Base-by-base conservation (phyloP, 2,329 filamentous ascomycete species). In the Xylaria sp. region DNA sequence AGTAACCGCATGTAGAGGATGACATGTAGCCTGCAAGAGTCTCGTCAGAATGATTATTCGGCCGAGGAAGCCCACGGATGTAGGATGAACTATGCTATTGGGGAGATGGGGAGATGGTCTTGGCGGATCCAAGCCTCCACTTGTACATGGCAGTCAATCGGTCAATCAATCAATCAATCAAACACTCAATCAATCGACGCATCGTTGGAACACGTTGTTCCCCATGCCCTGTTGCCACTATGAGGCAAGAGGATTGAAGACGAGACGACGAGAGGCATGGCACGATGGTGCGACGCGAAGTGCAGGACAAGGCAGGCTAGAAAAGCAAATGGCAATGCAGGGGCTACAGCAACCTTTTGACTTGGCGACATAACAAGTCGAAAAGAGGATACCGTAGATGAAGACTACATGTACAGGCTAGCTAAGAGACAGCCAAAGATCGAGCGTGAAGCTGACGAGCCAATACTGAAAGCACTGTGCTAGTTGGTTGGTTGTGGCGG, bases 401-500 rank as follows among this genome's bases (percentile, higher is more conserved):
- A 57, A 38, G 51, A 58, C 56, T 25, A 25, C 5, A 44, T 31
- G 22, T 25, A 25, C 5, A 44, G 38, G 22, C 57, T 60, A 58
- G 45, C 61, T 50, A 59, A 68, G 27, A 38, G 25, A 50, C 54
- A 36, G 47, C 44, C 53, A 42, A 56, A 55, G 61, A 54, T 57
- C 20, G 55, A 66, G 61, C 25, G 49, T 56, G 59, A 54, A 67
- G 61, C 39, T 67, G 63, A 61, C 31, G 9, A 50, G 57, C 60
- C 42, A 55, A 62, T 56, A 59, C 42, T 25, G 49, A 54, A 44
- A 50, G 51, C 53, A 59, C 20, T 17, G 45, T 68, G 66, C 71
- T 69, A 68, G 70, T 66, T 66, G 71, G 69, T 66, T 69, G 73
- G 73, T 67, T 69, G 71, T 73, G 70, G 72, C 66, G 72, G 71